Percentiles rank a stretch among this genome's conserved stretches.
phyloP scores from a whole-genome alignment of 257 asterid genomes.

The Anisodus acutangulus region DNA sequence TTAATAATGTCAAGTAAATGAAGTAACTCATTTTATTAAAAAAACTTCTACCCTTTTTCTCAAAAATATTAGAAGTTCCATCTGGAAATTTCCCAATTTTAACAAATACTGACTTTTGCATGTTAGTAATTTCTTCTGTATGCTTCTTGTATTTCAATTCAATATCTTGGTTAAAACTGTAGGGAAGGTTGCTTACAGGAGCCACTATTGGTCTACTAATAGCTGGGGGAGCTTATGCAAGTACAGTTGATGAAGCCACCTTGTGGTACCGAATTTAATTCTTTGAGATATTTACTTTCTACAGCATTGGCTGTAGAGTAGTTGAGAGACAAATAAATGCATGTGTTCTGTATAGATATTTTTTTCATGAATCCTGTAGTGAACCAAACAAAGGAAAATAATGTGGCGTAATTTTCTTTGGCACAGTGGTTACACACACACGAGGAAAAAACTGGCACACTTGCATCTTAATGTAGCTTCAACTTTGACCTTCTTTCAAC shows the following conservation, averaged over 20 bases:
- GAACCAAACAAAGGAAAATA: neutral
- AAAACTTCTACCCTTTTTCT: neutral
- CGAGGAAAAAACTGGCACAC: neutral
- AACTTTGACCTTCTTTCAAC: neutral
- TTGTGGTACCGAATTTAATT: slow-evolving; percentile 65
- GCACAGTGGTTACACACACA: neutral
- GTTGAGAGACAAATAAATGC: slow-evolving; percentile 14
- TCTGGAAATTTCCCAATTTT: neutral
- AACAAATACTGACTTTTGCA: neutral
- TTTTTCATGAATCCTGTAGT: neutral
- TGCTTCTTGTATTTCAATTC: neutral
- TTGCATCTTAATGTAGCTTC: slow-evolving; percentile 1
- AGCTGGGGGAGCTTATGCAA: slow-evolving; percentile 96
- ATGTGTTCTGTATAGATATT: neutral
- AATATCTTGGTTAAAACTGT: slow-evolving; percentile 43
- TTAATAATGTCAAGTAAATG: neutral
- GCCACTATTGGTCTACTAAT: slow-evolving; percentile 85
- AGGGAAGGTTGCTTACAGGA: slow-evolving; percentile 93
- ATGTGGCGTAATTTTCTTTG: neutral
- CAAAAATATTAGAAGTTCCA: neutral
- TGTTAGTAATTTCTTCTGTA: neutral
- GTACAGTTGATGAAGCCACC: slow-evolving; percentile 99
- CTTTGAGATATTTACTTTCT: neutral
- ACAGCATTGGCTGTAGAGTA: neutral
- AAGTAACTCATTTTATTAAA: neutral